These are phyloP conservation scores for Aschersonia sp. DNA, from an alignment of 2,329 filamentous ascomycete genomes.

Conservation along the genomic window DNA sequence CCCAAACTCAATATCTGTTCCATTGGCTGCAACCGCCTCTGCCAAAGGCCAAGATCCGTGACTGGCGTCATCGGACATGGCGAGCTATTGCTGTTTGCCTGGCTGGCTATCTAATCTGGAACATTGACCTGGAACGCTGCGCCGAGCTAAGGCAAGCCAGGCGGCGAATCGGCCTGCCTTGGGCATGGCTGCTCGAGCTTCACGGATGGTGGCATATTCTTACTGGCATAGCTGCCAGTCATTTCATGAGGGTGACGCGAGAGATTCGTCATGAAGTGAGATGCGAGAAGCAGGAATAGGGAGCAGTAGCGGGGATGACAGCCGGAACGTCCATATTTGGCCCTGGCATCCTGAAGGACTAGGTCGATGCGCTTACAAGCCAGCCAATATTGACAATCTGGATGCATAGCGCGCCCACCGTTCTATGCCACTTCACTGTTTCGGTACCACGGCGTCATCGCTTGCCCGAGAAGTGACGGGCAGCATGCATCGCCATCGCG, in stretches of 20 bases:
- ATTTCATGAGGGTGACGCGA: conserved; percentile 15
- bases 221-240: conserved; percentile 37
- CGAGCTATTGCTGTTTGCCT: conserved; percentile 19
- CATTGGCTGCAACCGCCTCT: conserved; percentile 7
- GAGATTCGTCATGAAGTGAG: too few species aligned
- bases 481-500: too few species aligned
- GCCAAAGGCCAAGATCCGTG: conserved; percentile 11
- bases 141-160: conserved; percentile 28
- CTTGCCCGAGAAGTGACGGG: too few species aligned
- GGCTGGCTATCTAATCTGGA: conserved; percentile 38
- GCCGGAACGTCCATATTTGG: too few species aligned
- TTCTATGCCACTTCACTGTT: too few species aligned
- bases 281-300: too few species aligned
- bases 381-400: too few species aligned
- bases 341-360: too few species aligned
- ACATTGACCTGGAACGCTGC: conserved; percentile 25
- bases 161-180: conserved; percentile 33
- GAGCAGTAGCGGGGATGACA: too few species aligned
- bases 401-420: too few species aligned
- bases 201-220: conserved; percentile 48
- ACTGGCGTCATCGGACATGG: conserved; percentile 14
- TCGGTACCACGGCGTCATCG: too few species aligned
- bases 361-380: too few species aligned
- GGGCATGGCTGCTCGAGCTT: conserved; percentile 39
- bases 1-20: conserved; percentile 20